These are phyloP conservation scores for Brachypodium distachyon DNA, from an alignment of 202 grass and related monocot species.

Conservation along the genomic window DNA sequence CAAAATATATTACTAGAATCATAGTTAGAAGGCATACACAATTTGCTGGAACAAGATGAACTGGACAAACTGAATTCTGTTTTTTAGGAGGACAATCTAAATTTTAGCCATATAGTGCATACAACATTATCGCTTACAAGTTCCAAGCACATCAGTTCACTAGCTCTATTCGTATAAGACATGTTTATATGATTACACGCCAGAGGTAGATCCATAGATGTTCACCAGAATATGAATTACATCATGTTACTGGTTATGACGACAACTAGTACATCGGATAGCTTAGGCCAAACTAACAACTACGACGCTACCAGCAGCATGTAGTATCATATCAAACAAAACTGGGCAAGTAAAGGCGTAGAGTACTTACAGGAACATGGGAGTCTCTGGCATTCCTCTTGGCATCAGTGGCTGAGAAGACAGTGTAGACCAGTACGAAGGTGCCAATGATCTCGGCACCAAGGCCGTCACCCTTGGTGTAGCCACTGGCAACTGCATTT, in stretches of 20 bases:
- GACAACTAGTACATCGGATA: not conserved
- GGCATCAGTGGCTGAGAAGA: constrained; percentile 86
- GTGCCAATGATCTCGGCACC: constrained; percentile 88
- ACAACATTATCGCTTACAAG: not conserved
- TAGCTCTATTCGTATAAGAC: not conserved
- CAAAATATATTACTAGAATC: not conserved
- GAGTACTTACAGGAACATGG: constrained; percentile 74
- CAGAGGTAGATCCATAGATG: not conserved
- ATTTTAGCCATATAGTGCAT: not conserved
- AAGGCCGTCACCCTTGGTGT: constrained; percentile 81
- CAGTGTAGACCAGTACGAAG: constrained; percentile 88
- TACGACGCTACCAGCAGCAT: not conserved
- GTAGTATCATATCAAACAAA: not conserved
- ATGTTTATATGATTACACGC: not conserved
- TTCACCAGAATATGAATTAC: not conserved
- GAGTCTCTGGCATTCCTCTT: constrained; percentile 94
- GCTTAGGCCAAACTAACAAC: not conserved
- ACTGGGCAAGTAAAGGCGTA: not conserved
- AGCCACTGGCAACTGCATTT: constrained; percentile 60
- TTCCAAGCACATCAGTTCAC: not conserved
- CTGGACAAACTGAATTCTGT: not conserved
- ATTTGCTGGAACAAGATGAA: not conserved
- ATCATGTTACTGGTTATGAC: not conserved
- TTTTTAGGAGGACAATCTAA: too few species aligned
- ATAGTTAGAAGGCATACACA: not conserved